A percentile compares a stretch with the other conserved stretches of the same genome.
phyloP scores from a whole-genome alignment of 805 yeast species.

The Wickerhamiella kurtzmanii region DNA sequence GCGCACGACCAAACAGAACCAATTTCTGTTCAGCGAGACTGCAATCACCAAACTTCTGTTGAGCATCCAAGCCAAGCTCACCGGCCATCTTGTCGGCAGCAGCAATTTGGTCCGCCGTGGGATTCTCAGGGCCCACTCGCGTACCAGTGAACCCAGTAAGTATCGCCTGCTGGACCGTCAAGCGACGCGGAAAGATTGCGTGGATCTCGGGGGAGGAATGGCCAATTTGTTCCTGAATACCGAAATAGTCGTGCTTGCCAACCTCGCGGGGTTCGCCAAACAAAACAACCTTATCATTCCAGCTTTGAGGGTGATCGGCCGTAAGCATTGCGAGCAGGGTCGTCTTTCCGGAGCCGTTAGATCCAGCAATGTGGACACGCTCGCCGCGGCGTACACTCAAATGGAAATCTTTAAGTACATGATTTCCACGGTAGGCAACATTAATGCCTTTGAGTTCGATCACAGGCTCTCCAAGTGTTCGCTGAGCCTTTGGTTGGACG shows the following conservation, averaged over 20 bases:
- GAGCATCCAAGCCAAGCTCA: slow-evolving; percentile 32
- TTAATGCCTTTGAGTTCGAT: slow-evolving; percentile 49
- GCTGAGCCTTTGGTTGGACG: slow-evolving; percentile 2
- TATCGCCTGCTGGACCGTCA: slow-evolving; percentile 44
- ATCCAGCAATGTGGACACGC: slow-evolving; percentile 80
- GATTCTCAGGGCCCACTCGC: slow-evolving; percentile 34
- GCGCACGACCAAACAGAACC: slow-evolving; percentile 58
- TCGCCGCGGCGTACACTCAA: slow-evolving; percentile 64
- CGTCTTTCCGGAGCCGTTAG: slow-evolving; percentile 88
- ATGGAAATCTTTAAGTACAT: slow-evolving; percentile 43
- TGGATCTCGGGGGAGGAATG: slow-evolving; percentile 87
- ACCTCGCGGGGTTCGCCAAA: slow-evolving; percentile 57
- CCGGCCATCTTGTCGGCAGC: slow-evolving; percentile 29
- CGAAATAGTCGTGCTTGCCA: slow-evolving; percentile 65
- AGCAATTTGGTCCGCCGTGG: slow-evolving; percentile 28
- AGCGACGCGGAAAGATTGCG: slow-evolving; percentile 54
- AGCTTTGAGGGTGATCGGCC: slow-evolving; percentile 93
- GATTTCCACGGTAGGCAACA: slow-evolving; percentile 43
- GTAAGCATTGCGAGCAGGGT: slow-evolving; percentile 73
- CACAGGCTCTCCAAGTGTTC: slow-evolving; percentile 14
- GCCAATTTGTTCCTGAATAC: slow-evolving; percentile 67
- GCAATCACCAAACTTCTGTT: slow-evolving; percentile 38
- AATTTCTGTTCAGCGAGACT: slow-evolving; percentile 66
- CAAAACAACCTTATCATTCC: slow-evolving; percentile 57
- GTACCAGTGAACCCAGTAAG: slow-evolving; percentile 68